These are phyloP conservation scores for Dipodascopsis uninucleata DNA, from an alignment of 805 yeast genomes.

Conservation along the genomic window DNA sequence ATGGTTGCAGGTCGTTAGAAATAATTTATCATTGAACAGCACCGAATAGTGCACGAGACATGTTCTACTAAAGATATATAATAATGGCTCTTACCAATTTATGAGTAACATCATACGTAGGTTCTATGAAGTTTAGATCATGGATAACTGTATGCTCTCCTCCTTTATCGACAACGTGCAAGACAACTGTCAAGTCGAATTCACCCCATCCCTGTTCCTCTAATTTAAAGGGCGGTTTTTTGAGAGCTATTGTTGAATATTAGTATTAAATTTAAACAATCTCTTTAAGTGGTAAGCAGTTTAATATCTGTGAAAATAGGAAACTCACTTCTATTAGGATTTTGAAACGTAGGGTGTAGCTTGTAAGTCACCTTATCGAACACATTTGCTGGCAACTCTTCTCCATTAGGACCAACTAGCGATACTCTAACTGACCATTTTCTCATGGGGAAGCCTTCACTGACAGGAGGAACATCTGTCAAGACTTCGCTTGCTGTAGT, in stretches of 20 bases:
- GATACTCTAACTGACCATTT: constrained; percentile 81
- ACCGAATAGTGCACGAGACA: too few relatives aligned
- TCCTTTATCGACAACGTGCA: constrained; percentile 74
- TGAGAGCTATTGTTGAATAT: constrained; percentile 46
- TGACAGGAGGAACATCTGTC: constrained; percentile 77
- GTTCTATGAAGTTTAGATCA: constrained; percentile 81
- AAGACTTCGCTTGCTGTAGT: constrained; percentile 45
- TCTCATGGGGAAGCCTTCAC: constrained; percentile 90
- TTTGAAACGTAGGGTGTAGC: constrained; percentile 90
- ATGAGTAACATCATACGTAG: constrained; percentile 74
- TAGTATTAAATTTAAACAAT: neutral
- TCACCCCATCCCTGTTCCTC: constrained; percentile 99
- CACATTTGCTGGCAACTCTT: constrained; percentile 77
- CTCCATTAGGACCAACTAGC: constrained; percentile 73
- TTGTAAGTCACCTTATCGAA: constrained; percentile 91
- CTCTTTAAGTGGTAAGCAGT: neutral
- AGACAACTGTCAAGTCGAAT: constrained; percentile 77
- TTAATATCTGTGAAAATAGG: neutral
- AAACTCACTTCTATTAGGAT: constrained; percentile 61
- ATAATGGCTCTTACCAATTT: constrained; percentile 41
- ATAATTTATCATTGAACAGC: too few relatives aligned
- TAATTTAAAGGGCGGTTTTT: constrained; percentile 78
- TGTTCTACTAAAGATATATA: too few relatives aligned
- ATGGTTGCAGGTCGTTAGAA: neutral
- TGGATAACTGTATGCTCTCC: constrained; percentile 86